These are phyloP conservation scores for Arthrobotrys sinensis DNA, from an alignment of 2,329 filamentous ascomycete genomes.

Conservation along the genomic window DNA sequence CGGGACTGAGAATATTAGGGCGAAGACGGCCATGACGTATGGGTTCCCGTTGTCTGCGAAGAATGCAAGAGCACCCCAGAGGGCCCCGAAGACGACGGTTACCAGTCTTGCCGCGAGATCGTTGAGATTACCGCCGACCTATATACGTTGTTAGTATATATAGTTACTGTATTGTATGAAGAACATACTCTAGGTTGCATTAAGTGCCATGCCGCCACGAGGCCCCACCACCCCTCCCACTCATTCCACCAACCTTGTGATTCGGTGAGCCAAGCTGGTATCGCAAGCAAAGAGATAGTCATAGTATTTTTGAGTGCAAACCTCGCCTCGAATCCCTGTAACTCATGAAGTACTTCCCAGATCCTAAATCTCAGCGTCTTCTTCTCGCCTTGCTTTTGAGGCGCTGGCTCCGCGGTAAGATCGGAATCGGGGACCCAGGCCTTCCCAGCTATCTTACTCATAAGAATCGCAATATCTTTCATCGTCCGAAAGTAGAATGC, in stretches of 20 bases:
- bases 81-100: conserved; percentile 71
- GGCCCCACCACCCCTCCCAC: conserved; percentile 74
- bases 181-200: conserved; percentile 70
- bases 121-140: conserved; percentile 74
- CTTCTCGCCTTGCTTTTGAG: conserved; percentile 65
- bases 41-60: conserved; percentile 72
- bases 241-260: conserved; percentile 73
- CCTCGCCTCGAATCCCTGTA: conserved; percentile 74
- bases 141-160: conserved; percentile 11
- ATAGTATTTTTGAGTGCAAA: conserved; percentile 74
- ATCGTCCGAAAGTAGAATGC: conserved; percentile 69
- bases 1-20: conserved; percentile 74
- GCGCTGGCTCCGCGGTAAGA: conserved; percentile 11
- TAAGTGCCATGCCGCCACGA: conserved; percentile 74
- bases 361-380: conserved; percentile 69
- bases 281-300: conserved; percentile 70
- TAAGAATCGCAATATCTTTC: conserved; percentile 67
- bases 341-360: conserved; percentile 71
- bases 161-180: background rate
- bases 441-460: conserved; percentile 68
- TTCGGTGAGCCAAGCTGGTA: conserved; percentile 72
- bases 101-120: conserved; percentile 73
- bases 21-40: conserved; percentile 73
- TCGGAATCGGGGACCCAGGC: conserved; percentile 61
- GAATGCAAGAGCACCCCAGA: conserved; percentile 73